Percentiles rank a stretch among this genome's conserved stretches.
Conservation (phyloP, 192 early-diverging fungal genomes). For the Umbelopsis ramanniana region DNA sequence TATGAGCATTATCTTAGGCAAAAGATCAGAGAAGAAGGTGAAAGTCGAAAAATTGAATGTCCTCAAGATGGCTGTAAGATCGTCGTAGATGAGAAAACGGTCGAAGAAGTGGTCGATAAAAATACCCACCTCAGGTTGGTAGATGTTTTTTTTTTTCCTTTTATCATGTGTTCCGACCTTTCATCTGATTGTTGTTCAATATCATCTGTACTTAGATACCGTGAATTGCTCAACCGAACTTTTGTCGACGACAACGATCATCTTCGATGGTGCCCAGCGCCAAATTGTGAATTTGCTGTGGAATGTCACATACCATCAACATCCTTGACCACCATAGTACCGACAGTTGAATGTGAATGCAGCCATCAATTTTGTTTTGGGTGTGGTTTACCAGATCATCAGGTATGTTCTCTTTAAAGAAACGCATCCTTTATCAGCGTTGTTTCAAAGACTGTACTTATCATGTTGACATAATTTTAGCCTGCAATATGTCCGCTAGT, state of each 20-base stretch:
- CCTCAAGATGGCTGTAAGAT: conserved; percentile 74
- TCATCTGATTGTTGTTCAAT: neutral
- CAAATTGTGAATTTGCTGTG: conserved; percentile 93
- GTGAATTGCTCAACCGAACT: conserved; percentile 76
- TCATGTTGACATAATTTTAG: conserved; percentile 27
- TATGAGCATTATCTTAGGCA: conserved; percentile 82
- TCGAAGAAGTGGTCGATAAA: conserved; percentile 68
- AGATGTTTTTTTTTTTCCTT: neutral
- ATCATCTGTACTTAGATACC: conserved; percentile 60
- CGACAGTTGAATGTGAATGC: conserved; percentile 86
- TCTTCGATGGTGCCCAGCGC: conserved; percentile 93
- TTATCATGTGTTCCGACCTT: neutral
- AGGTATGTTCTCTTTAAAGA: conserved; percentile 36
- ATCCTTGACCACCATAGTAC: conserved; percentile 73
- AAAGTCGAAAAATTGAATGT: conserved; percentile 87
- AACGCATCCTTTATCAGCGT: neutral
- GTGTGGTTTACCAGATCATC: conserved; percentile 81
- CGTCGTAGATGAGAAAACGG: conserved; percentile 83
- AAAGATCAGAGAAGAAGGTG: conserved; percentile 90
- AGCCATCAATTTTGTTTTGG: conserved; percentile 91
- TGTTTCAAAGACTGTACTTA: neutral
- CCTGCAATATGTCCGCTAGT: conserved; percentile 89
- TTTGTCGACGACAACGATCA: conserved; percentile 90
- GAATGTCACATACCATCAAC: conserved; percentile 83
- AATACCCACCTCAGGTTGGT: conserved; percentile 63